Evolutionary conservation across 768 basidiomycete species (phyloP).

Genomic region (Rhodosporidiobolus sp.): DNA sequence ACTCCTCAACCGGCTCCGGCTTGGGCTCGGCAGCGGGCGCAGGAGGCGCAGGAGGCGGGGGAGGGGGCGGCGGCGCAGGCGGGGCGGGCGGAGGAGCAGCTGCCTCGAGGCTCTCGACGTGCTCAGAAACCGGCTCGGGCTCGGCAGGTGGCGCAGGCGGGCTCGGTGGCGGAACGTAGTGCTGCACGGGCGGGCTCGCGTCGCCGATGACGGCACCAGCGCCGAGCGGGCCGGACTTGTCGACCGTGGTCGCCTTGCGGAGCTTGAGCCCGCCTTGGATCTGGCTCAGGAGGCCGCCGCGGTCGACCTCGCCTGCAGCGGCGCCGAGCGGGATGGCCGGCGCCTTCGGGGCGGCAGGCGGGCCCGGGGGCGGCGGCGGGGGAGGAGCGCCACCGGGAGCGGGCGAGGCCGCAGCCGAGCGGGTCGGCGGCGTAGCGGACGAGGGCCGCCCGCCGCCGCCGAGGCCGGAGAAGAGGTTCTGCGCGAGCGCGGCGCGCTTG

Average conservation of each 20-base stretch:
- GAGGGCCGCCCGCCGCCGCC: conserved; percentile 51
- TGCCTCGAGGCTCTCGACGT: too few species aligned
- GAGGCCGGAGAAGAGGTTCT: conserved; percentile 74
- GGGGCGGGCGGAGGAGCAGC: neutral
- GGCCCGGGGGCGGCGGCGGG: conserved; percentile 44
- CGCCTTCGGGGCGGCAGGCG: conserved; percentile 45
- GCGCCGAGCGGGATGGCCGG: conserved; percentile 46
- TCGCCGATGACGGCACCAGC: conserved; percentile 79
- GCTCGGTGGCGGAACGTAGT: conserved; percentile 54
- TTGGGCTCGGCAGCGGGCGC: conserved; percentile 33
- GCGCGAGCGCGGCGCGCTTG: conserved; percentile 23
- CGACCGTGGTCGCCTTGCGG: conserved; percentile 73
- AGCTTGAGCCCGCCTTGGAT: conserved; percentile 74
- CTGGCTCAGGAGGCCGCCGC: conserved; percentile 66
- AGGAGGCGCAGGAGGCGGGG: conserved; percentile 8
- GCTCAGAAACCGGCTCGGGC: too few species aligned
- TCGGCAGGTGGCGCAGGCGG: too few species aligned
- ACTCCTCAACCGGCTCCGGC: conserved; percentile 49
- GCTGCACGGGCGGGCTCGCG: conserved; percentile 65
- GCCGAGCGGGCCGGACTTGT: conserved; percentile 67
- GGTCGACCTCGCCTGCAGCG: conserved; percentile 54
- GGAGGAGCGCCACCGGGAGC: conserved; percentile 37
- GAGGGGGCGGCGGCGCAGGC: conserved; percentile 14
- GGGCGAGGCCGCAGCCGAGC: conserved; percentile 40
- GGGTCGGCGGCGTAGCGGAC: conserved; percentile 46